Evolutionary conservation across 495 filamentous ascomycete species (phyloP).

Genomic region (Hypoxylon trugodes): DNA sequence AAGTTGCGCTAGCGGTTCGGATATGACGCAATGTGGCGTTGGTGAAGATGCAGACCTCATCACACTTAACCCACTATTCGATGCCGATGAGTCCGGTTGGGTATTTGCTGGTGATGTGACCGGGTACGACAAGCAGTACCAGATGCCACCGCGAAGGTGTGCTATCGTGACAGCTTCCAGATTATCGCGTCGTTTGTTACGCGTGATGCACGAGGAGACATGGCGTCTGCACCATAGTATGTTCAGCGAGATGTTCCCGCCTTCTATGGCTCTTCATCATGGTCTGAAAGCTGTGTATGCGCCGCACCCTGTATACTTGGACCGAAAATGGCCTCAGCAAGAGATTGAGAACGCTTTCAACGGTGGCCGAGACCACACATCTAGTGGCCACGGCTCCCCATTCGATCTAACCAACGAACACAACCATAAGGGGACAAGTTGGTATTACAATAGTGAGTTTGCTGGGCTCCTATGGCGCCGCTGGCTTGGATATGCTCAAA

Average conservation of each 20-base stretch:
- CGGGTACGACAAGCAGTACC: conserved; percentile 73
- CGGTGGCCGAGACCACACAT: conserved; percentile 78
- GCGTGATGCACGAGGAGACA: conserved; percentile 90
- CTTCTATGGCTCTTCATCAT: conserved; percentile 84
- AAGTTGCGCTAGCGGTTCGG: conserved; percentile 67
- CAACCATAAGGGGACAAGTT: conserved; percentile 86
- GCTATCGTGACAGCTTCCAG: conserved; percentile 86
- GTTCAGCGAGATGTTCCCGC: conserved; percentile 96
- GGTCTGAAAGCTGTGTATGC: conserved; percentile 95
- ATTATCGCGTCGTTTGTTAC: conserved; percentile 79
- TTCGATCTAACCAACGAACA: conserved; percentile 86
- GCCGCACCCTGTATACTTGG: conserved; percentile 89
- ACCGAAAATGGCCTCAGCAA: conserved; percentile 75
- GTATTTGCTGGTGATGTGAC: conserved; percentile 84
- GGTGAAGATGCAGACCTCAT: conserved; percentile 94
- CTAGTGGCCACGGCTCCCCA: conserved; percentile 70
- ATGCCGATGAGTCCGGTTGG: conserved; percentile 88
- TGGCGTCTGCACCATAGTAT: conserved; percentile 79
- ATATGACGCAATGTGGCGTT: conserved; percentile 80
- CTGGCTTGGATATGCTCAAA: conserved; percentile 85
- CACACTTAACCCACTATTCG: conserved; percentile 92
- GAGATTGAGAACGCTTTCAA: conserved; percentile 87
- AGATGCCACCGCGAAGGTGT: conserved; percentile 78
- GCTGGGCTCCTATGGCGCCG: conserved; percentile 83
- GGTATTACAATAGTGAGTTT: conserved; percentile 95